These are phyloP conservation scores for Cyathus striatus DNA, from an alignment of 768 basidiomycete species.

Conservation along the genomic window DNA sequence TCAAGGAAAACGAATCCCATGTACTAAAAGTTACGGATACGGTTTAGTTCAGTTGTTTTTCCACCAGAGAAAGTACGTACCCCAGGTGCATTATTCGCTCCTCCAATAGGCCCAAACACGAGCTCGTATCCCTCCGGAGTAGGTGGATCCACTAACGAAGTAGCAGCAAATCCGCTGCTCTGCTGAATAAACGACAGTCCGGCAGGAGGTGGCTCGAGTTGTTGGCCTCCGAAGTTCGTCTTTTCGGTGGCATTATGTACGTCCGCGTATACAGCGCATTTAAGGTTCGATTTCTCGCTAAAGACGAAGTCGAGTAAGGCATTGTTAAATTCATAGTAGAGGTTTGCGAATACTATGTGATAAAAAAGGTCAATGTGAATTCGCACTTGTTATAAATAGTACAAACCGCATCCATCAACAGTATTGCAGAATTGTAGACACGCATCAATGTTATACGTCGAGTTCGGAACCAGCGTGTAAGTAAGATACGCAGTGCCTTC, in stretches of 20 bases:
- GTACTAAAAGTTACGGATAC: slow-evolving; percentile 25
- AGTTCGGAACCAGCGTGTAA: slow-evolving; percentile 37
- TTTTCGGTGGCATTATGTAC: slow-evolving; percentile 38
- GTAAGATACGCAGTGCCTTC: slow-evolving; percentile 44
- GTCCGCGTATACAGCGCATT: slow-evolving; percentile 42
- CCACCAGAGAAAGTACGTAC: slow-evolving; percentile 20
- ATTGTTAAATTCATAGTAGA: slow-evolving; percentile 48
- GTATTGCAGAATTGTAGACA: slow-evolving; percentile 35
- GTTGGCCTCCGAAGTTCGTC: slow-evolving; percentile 38
- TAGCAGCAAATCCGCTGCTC: slow-evolving; percentile 34
- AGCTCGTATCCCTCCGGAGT: slow-evolving; percentile 40
- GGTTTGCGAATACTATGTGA: slow-evolving; percentile 39
- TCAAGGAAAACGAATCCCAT: slow-evolving; percentile 48
- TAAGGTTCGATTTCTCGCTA: slow-evolving; percentile 36
- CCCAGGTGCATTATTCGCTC: slow-evolving; percentile 41
- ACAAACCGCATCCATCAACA: slow-evolving; percentile 35
- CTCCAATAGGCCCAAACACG: slow-evolving; percentile 38
- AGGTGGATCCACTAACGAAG: slow-evolving; percentile 30
- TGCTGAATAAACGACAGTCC: slow-evolving; percentile 37
- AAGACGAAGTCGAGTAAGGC: slow-evolving; percentile 31
- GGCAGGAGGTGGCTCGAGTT: slow-evolving; percentile 26
- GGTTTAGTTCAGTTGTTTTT: background rate
- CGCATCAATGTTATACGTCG: slow-evolving; percentile 38
- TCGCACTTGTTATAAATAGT: background rate
- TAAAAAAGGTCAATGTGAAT: background rate